These are phyloP conservation scores for Fusarium torreyae DNA, from an alignment of 2,329 filamentous ascomycete species.

Conservation along the genomic window DNA sequence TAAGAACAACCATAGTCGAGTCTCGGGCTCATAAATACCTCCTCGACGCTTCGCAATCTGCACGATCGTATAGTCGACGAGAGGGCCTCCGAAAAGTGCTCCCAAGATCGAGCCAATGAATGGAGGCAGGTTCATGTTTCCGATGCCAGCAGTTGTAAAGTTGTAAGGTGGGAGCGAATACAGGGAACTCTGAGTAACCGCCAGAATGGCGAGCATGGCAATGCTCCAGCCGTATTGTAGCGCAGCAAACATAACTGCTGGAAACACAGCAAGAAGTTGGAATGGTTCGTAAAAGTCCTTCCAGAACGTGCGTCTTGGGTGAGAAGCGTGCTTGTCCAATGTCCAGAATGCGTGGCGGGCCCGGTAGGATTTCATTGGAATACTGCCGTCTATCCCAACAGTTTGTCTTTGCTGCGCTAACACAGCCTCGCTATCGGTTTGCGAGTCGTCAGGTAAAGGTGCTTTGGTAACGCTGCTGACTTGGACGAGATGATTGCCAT, in stretches of 20 bases:
- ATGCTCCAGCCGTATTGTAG: conserved; percentile 32
- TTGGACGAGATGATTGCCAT: not conserved
- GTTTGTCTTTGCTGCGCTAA: not conserved
- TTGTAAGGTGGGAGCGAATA: conserved; percentile 32
- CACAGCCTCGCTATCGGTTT: not conserved
- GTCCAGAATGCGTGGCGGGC: conserved; percentile 28
- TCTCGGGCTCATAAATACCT: conserved; percentile 42
- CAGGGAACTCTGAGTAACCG: conserved; percentile 23
- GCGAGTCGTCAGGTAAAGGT: not conserved
- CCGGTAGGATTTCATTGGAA: conserved; percentile 28
- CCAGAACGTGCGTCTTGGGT: conserved; percentile 9
- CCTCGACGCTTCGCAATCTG: conserved; percentile 29
- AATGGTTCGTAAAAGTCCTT: conserved; percentile 30
- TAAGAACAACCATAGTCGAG: conserved; percentile 38
- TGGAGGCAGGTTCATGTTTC: conserved; percentile 43
- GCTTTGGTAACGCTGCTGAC: not conserved
- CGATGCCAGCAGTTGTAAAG: conserved; percentile 30
- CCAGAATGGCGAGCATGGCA: conserved; percentile 40
- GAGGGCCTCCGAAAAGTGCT: conserved; percentile 24
- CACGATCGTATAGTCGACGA: conserved; percentile 34
- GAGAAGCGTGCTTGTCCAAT: conserved; percentile 10
- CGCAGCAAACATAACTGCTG: conserved; percentile 18
- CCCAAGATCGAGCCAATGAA: conserved; percentile 34
- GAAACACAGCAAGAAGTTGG: conserved; percentile 11
- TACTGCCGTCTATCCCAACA: conserved; percentile 8